Conservation (phyloP, 768 basidiomycete genomes). For the Lactifluus echinatus region DNA sequence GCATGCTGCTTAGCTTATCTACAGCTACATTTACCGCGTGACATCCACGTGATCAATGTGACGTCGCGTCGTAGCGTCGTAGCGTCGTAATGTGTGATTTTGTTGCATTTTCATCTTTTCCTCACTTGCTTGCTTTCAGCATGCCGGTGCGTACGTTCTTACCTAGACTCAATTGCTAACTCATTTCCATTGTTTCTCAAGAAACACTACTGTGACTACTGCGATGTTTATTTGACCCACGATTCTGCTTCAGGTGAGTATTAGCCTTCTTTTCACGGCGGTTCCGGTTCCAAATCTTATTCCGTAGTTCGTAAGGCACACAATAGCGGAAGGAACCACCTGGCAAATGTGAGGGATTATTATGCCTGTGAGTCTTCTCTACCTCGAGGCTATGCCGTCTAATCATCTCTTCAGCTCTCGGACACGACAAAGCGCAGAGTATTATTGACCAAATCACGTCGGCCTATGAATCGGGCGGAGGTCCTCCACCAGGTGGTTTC, state of each 20-base stretch:
- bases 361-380: slow-evolving; percentile 63
- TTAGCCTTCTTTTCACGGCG: not conserved
- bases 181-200: slow-evolving; percentile 26
- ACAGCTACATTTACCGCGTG: slow-evolving; percentile 2
- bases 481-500: slow-evolving; percentile 82
- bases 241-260: slow-evolving; percentile 81
- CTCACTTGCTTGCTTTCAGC: not conserved
- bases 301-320: slow-evolving; percentile 88
- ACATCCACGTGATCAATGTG: slow-evolving; percentile 9
- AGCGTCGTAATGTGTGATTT: no score
- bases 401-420: slow-evolving; percentile 45
- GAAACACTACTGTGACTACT: slow-evolving; percentile 95
- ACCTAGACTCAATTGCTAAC: not conserved
- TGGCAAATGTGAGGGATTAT: slow-evolving; percentile 94
- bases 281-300: not conserved
- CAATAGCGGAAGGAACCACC: slow-evolving; percentile 94
- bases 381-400: not conserved
- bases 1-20: no score
- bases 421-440: slow-evolving; percentile 94
- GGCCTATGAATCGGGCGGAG: slow-evolving; percentile 79
- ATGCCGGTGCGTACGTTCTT: slow-evolving; percentile 54
- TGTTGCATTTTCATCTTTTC: not conserved
- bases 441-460: slow-evolving; percentile 98
- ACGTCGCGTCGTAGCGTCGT: no score
- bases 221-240: slow-evolving; percentile 90